Evolutionary conservation across 495 filamentous ascomycete genomes (phyloP), one percentile per base, ranked within the genome.

Genomic region (Amorphotheca resinae): DNA sequence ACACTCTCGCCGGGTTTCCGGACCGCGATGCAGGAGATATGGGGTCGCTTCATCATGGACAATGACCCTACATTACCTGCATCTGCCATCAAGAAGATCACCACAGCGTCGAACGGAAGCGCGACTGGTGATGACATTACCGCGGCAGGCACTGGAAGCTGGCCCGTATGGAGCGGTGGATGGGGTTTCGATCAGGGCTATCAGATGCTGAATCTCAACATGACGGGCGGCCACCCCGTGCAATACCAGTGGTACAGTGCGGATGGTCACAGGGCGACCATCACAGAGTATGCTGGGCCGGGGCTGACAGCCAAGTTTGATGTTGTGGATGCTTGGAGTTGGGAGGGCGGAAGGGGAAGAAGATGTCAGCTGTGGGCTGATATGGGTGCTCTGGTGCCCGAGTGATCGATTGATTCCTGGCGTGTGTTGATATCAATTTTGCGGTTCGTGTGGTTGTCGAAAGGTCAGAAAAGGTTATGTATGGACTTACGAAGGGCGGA

Each of bases 341-440:
- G 74, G 75, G 75, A 80, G 48, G 73, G 67, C 1, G 69, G 69
- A 1, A 61, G 74, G n/a, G 73, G 74, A 1, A 42, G 45, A 16
- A 55, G 76, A 16, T 80, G 74, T 53, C 62, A 65, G 26, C 75
- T 77, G 45, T 80, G 72, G 74, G 64, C 59, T 36, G 59, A 59
- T 31, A 53, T 76, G 22, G 68, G 57, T 9, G 54, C 33, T 28
- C 59, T 58, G 31, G 61, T 71, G 11, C 64, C 67, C 0, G 64
- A 56, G 35, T 45, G 25, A 28, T 5, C 25, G 11, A 28, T 28
- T n/a, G n/a, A n/a, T n/a, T n/a, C n/a, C n/a, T n/a, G n/a, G n/a
- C n/a, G n/a, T n/a, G n/a, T n/a, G n/a, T n/a, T n/a, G n/a, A n/a
- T n/a, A n/a, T n/a, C n/a, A n/a, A n/a, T n/a, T n/a, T n/a, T n/a